These are phyloP conservation scores for Candida xyloterini DNA, from an alignment of 805 yeast genomes.

Conservation along the genomic window DNA sequence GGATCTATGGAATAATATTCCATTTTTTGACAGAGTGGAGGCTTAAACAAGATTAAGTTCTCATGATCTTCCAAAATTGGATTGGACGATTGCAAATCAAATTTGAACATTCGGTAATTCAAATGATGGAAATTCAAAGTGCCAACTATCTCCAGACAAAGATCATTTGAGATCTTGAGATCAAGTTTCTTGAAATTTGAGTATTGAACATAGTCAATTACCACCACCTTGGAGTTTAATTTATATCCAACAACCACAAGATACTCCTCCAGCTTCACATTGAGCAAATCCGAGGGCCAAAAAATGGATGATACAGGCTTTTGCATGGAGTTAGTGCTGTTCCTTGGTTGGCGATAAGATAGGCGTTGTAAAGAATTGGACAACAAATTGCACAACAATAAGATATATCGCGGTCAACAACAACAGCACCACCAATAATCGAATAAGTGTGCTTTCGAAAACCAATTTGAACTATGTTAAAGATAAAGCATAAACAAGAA, in stretches of 20 bases:
- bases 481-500: slow-evolving; percentile 2
- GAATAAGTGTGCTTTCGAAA: slow-evolving; percentile 1
- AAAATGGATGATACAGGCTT: slow-evolving; percentile 18
- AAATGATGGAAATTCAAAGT: slow-evolving; percentile 24
- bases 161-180: slow-evolving; percentile 16
- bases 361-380: slow-evolving; percentile 3
- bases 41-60: slow-evolving; percentile 51
- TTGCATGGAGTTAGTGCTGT: slow-evolving; percentile 6
- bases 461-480: slow-evolving; percentile 2
- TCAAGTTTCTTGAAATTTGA: slow-evolving; percentile 17
- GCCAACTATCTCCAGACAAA: slow-evolving; percentile 27
- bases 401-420: slow-evolving; percentile 1
- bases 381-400: neutral
- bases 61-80: slow-evolving; percentile 21
- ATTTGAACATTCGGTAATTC: slow-evolving; percentile 16
- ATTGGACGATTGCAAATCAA: slow-evolving; percentile 9
- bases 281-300: slow-evolving; percentile 32
- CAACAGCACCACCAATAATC: slow-evolving; percentile 6
- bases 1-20: slow-evolving; percentile 80
- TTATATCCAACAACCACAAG: slow-evolving; percentile 30
- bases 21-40: slow-evolving; percentile 68
- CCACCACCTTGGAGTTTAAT: slow-evolving; percentile 23
- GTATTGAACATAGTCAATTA: slow-evolving; percentile 24
- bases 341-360: slow-evolving; percentile 1
- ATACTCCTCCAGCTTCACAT: slow-evolving; percentile 5